Base-by-base conservation (phyloP, 169 alveolate species). In the Eimeria tenella region DNA sequence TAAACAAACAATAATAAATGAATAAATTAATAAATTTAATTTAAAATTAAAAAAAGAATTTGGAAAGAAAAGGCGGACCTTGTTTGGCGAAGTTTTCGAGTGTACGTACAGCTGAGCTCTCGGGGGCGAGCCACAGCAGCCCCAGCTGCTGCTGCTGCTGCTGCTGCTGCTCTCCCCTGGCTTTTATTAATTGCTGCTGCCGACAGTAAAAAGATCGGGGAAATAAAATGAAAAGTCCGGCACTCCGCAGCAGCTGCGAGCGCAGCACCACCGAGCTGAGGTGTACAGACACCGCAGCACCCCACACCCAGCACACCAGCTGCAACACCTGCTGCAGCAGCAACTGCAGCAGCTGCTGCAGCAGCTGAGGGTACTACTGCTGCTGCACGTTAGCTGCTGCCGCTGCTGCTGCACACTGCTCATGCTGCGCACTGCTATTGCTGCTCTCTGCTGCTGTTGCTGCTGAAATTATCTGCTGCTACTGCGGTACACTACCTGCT, bases 191-290 rank as follows among this genome's bases (percentile, higher is more conserved):
- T 17, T 50, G 87, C 23, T 50, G 68, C 87, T 77, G 70, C 5
- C 62, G 77, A 6, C 83, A 71, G 4, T 5, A 31, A 42, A 86
- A 86, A 13, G 52, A 15, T 13, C 60, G 52, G 17, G 93, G 50
- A 21, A 82, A 17, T n/a, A 87, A 50, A 5, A 70, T 4, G 65
- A 71, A 58, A 31, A 56, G 21, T 19, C 56, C 56, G 9, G 84
- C 42, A 5, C 86, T 71, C 31, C 84, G 83, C 13, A 89, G 75
- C 31, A 73, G 53, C 50, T 55, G 55, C 53, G 79, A 6, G 11
- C 86, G 77, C 75, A 52, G 87, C 77, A 89, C 15, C 71, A 86
- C 53, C 63, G 83, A 65, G 19, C 93, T 65, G 83, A n/a, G n/a
- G n/a, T n/a, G n/a, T n/a, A n/a, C n/a, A n/a, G n/a, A n/a, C n/a